Evolutionary conservation across 805 yeast species (phyloP), one percentile per base, ranked within the genome.

Genomic region (Metschnikowia lachancei): DNA sequence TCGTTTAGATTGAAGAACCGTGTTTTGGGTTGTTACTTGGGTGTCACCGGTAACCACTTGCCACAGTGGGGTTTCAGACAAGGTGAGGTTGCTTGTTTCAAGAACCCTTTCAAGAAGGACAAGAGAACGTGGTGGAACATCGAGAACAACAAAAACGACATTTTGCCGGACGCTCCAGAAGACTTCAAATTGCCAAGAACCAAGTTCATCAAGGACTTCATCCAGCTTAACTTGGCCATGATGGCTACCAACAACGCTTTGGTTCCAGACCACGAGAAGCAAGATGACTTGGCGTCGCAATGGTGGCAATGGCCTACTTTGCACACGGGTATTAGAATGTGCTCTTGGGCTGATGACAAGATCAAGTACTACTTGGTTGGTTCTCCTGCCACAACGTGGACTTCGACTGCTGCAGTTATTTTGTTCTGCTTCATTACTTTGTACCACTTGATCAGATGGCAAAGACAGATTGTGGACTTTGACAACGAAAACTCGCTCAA

Each of bases 11-110:
- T 94, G 55, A 80, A 74, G 59, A 84, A 83, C 65, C 74, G 74
- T 53, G 79, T 64, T 9, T 64, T 89, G 59, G 85, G 86, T 35
- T 95, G 97, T 65, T 91, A 90, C 65, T 71, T 94, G 61, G 87
- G 91, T 54, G 87, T 92, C 12, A 77, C 94, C 10, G 97, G 97
- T 37, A 69, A 73, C 54, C 64, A 80, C 19, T 82, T 91, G 61
- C 99, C 99, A 16, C 82, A 81, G 14, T 94, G 99, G 99, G 99
- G 99, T 17, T 94, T 92, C 78, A 81, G 89, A 63, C 99, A 94
- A 74, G 96, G 96, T 52, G 99, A 94, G 72, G 92, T 94, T 53
- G 84, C 83, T 1, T 94, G 99, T 70, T 66, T 74, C 63, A 80
- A 77, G 55, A 66, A 73, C 51, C 82, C 89, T 31, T 85, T 82